Evolutionary conservation across 2,329 filamentous ascomycete species (phyloP), one percentile per base, ranked within the genome.

Genomic region (Mollisiaceae sp.): DNA sequence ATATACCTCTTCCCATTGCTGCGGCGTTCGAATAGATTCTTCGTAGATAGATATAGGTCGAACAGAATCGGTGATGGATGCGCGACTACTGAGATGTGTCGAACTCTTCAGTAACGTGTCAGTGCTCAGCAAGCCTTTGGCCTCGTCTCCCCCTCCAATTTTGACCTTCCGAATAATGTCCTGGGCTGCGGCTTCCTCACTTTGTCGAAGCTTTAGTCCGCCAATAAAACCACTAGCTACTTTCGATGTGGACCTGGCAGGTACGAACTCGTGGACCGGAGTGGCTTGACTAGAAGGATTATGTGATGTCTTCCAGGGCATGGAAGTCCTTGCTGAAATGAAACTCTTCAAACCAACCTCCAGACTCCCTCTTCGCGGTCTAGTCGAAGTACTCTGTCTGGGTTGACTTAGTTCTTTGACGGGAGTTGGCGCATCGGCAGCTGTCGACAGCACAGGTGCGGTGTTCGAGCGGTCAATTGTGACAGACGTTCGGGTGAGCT

Each of bases 181-280:
- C 58, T 72, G 71, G 9, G 65, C 52, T 35, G 63, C 54, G n/a
- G 62, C 65, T 47, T 73, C 71, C 55, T 71, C 67, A 8, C 68
- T 71, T 35, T 72, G 67, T 54, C 71, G 69, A 1, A 76, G 68
- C 59, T 75, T 77, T 11, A 76, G 47, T 32, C 75, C 75, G 20
- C 74, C 75, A 50, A 75, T 73, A 45, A 77, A 77, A 8, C 69
- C 71, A 15, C 59, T 59, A 22, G 60, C 32, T 32, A 32, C 27
- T 20, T 38, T 61, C 24, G 67, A 47, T 20, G 68, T 43, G 15
- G 64, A 15, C 14, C 55, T 35, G 43, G 18, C 15, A 27, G 43
- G 55, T 20, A 24, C 36, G 50, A 54, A 54, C 43, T 68, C 66
- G 59, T 67, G 54, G 8, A 61, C 41, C 0, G 68, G 57, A 6